A percentile compares a stretch with the other conserved stretches of the same genome.
Evolutionary conservation across 495 filamentous ascomycete species (phyloP).

Genomic region (Tuber microsphaerosporum): DNA sequence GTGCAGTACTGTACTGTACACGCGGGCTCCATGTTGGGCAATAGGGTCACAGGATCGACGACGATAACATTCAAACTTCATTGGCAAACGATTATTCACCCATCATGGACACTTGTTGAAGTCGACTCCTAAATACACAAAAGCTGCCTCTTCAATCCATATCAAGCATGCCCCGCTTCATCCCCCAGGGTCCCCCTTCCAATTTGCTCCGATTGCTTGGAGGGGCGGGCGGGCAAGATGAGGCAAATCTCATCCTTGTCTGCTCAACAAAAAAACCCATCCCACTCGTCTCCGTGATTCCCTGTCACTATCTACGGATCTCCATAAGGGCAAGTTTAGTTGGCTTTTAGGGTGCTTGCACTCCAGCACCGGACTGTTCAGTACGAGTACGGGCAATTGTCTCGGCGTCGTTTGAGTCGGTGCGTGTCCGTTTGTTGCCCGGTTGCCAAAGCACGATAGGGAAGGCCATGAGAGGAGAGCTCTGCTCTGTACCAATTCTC

Average conservation of each 20-base stretch:
- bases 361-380: not conserved
- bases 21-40: not conserved
- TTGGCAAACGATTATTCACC: not conserved
- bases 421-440: not conserved
- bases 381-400: not conserved
- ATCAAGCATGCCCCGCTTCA: not conserved
- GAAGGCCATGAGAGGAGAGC: not conserved
- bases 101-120: not conserved
- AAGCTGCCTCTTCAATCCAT: not conserved
- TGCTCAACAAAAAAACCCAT: not conserved
- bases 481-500: not conserved
- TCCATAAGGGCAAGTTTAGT: not conserved
- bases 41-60: not conserved
- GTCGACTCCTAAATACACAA: not conserved
- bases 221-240: not conserved
- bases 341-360: not conserved
- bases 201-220: not conserved
- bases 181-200: not conserved
- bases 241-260: not conserved
- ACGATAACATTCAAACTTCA: not conserved
- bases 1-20: too few relatives aligned
- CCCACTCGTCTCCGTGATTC: not conserved
- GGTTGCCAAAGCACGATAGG: not conserved
- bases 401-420: not conserved
- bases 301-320: not conserved